Evolutionary conservation across 805 yeast species (phyloP).

Genomic region (Nakazawaea holstii): DNA sequence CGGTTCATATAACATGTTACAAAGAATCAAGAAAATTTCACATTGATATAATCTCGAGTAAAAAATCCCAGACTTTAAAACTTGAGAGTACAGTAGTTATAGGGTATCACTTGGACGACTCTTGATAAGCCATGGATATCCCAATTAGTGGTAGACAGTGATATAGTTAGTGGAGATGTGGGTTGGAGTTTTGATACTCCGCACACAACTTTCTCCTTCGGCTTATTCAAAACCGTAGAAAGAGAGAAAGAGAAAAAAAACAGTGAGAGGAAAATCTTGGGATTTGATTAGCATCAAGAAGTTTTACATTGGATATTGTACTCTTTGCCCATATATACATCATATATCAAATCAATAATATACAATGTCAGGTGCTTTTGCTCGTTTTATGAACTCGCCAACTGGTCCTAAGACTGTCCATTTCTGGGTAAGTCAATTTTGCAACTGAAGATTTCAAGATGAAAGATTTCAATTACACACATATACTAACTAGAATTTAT

Average conservation of each 20-base stretch:
- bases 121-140: no score
- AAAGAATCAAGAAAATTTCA: no score
- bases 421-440: constrained; percentile 75
- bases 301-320: not conserved
- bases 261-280: not conserved
- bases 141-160: no score
- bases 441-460: not conserved
- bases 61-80: no score
- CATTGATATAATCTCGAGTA: no score
- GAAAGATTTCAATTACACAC: not conserved
- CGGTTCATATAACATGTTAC: no score
- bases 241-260: not conserved
- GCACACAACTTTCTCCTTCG: constrained; percentile 1
- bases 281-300: not conserved
- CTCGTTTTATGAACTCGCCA: constrained; percentile 71
- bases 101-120: no score
- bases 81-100: no score
- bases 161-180: no score
- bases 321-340: not conserved
- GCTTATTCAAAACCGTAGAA: constrained; percentile 6
- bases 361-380: constrained; percentile 49
- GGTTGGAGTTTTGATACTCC: not conserved
- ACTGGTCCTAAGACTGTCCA: constrained; percentile 98
- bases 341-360: not conserved
- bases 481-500: not conserved